These are phyloP conservation scores for Nidularia pulvinata DNA, from an alignment of 768 basidiomycete species.

Conservation along the genomic window DNA sequence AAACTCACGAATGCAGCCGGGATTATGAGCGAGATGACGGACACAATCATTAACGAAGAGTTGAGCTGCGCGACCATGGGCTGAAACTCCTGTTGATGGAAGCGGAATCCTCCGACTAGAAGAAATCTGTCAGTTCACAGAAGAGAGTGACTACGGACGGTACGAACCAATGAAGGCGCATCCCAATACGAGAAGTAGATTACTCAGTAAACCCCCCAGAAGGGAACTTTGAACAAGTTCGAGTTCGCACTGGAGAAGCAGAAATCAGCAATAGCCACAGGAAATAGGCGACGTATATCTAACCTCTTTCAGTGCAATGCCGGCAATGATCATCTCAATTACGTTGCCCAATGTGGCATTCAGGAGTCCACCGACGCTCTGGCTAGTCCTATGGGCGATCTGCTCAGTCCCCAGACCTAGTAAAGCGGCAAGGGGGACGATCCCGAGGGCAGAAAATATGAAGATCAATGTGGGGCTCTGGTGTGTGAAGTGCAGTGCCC, in stretches of 20 bases:
- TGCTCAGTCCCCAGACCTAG: slow-evolving; percentile 54
- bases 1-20: slow-evolving; percentile 56
- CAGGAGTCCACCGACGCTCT: slow-evolving; percentile 50
- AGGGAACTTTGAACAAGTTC: slow-evolving; percentile 52
- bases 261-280: background rate
- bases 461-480: slow-evolving; percentile 46
- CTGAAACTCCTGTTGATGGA: slow-evolving; percentile 51
- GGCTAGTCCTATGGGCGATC: slow-evolving; percentile 44
- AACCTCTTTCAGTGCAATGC: slow-evolving; percentile 35
- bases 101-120: slow-evolving; percentile 45
- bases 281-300: slow-evolving; percentile 5
- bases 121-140: background rate
- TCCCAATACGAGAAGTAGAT: slow-evolving; percentile 88
- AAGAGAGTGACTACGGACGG: slow-evolving; percentile 37
- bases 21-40: slow-evolving; percentile 68
- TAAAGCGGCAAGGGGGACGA: slow-evolving; percentile 50
- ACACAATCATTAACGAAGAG: slow-evolving; percentile 65
- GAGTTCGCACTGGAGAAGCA: slow-evolving; percentile 40
- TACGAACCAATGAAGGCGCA: slow-evolving; percentile 77
- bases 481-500: slow-evolving; percentile 45
- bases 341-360: slow-evolving; percentile 55
- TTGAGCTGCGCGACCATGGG: slow-evolving; percentile 63
- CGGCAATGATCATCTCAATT: slow-evolving; percentile 52
- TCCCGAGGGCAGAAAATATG: slow-evolving; percentile 43
- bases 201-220: slow-evolving; percentile 48